A percentile compares a stretch with the other conserved stretches of the same genome.
Evolutionary conservation across 306 rosid genomes (phyloP).

Genomic region (Pterocarpus macrocarpus): DNA sequence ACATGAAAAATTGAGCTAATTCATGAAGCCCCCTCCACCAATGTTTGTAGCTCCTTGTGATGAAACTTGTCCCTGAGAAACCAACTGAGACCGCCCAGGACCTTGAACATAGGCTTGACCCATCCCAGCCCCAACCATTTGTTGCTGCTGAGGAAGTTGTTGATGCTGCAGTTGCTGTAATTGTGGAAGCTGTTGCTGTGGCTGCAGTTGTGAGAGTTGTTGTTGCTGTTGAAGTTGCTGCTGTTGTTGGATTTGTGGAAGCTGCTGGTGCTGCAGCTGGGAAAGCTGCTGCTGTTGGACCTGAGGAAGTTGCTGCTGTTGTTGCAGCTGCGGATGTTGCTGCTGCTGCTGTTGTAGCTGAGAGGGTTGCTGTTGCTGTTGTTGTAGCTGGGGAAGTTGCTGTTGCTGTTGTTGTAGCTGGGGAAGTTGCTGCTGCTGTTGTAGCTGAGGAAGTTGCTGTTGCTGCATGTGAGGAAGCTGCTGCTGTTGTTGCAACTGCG

Average conservation of each 20-base stretch:
- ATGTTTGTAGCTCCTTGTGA: conserved; percentile 78
- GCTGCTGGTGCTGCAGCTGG: conserved; percentile 64
- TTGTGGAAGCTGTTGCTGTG: conserved; percentile 66
- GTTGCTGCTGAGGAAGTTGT: conserved; percentile 75
- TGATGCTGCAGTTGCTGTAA: conserved; percentile 72
- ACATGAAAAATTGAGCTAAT: conserved; percentile 49
- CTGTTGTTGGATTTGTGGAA: conserved; percentile 52
- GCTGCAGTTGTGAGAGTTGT: conserved; percentile 52
- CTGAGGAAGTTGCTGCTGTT: conserved; percentile 47
- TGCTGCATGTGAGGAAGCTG: conserved; percentile 17
- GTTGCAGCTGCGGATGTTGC: conserved; percentile 48
- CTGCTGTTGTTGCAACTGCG: conserved; percentile 47
- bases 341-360: conserved; percentile 55
- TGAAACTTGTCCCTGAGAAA: conserved; percentile 82
- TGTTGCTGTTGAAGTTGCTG: conserved; percentile 58
- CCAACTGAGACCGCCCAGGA: conserved; percentile 79
- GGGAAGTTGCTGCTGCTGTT: conserved; percentile 49
- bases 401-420: conserved; percentile 32
- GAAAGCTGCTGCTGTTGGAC: conserved; percentile 50
- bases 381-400: conserved; percentile 61
- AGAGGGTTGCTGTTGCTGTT: conserved; percentile 50
- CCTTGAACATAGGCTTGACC: conserved; percentile 87
- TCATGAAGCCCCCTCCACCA: conserved; percentile 84
- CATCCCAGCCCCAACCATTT: conserved; percentile 84
- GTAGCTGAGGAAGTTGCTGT: conserved; percentile 51